These are phyloP conservation scores for Lentithecium fluviatile DNA, from an alignment of 495 filamentous ascomycete genomes.

Conservation along the genomic window DNA sequence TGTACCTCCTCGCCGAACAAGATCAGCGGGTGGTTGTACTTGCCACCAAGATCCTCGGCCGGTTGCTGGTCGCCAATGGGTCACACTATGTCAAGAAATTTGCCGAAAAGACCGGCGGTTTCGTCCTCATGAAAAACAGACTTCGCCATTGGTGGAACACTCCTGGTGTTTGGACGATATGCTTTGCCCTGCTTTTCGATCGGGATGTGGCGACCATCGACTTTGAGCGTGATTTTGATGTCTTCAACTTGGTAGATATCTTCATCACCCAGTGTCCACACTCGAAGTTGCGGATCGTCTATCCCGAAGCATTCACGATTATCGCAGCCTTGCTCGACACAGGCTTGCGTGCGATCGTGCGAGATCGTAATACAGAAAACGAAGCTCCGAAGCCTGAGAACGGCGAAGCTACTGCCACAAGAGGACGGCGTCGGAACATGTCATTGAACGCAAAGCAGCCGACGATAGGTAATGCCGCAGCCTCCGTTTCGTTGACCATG, in stretches of 20 bases:
- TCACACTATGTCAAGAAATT: constrained; percentile 80
- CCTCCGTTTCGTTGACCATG: neutral
- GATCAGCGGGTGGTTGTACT: constrained; percentile 79
- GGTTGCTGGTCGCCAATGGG: constrained; percentile 80
- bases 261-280: constrained; percentile 56
- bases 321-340: constrained; percentile 86
- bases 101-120: constrained; percentile 77
- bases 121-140: constrained; percentile 74
- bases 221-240: constrained; percentile 69
- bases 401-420: constrained; percentile 4
- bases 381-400: constrained; percentile 12
- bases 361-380: constrained; percentile 53
- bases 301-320: constrained; percentile 76
- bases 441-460: constrained; percentile 30
- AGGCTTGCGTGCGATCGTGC: constrained; percentile 67
- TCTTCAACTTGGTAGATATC: constrained; percentile 67
- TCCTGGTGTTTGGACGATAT: constrained; percentile 79
- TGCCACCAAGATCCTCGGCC: constrained; percentile 80
- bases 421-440: constrained; percentile 30
- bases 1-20: constrained; percentile 87
- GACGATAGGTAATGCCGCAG: constrained; percentile 12
- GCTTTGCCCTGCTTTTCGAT: constrained; percentile 86
- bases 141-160: constrained; percentile 89
- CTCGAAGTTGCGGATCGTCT: constrained; percentile 59
- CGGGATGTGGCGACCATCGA: constrained; percentile 73